Base-by-base conservation (phyloP, 1,139 yeast species). In the Yamadazyma atmosphaerica region DNA sequence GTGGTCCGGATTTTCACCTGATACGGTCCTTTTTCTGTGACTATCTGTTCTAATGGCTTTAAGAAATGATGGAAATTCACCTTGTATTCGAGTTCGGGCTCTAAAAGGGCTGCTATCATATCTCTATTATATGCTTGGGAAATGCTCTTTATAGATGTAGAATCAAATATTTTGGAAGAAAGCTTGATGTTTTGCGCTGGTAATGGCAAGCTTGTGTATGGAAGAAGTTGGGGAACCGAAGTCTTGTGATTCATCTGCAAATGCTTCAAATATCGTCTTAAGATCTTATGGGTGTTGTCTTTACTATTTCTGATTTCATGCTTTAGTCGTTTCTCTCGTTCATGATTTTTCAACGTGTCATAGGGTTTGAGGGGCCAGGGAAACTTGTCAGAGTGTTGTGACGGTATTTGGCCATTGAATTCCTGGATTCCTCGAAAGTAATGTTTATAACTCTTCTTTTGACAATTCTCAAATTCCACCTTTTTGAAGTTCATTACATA, bases 11-110 rank as follows among this genome's bases (percentile, higher is more conserved):
- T 54, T 33, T 55, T 58, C 9, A 70, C 73, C 34, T 56, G 54
- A 33, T 45, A 60, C 0, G 77, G 77, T 0, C 77, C 77, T 37
- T 58, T 62, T 12, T 56, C 55, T 34, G 60, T 58, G 11, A 69
- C 58, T 0, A 53, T 52, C 1, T 41, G 17, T 15, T 46, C 42
- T 9, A 60, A 40, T 13, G 47, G 36, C 3, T 53, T 48, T 18
- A 69, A 43, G 19, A 11, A 30, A 33, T 64, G 61, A 27, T 48
- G 40, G 36, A 53, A 49, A 44, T 71, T 71, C 34, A 70, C 55
- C 34, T 61, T 65, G 44, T 56, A 61, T 43, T 63, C 74, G 12
- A 72, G 32, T 11, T 58, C 60, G 0, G 75, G 74, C 25, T 58
- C 60, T n/a, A 70, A 33, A 3, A 72, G 54, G 1, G 65, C 50